Base-by-base conservation (phyloP, 345 rosid genomes). In the Citrus reticulata region DNA sequence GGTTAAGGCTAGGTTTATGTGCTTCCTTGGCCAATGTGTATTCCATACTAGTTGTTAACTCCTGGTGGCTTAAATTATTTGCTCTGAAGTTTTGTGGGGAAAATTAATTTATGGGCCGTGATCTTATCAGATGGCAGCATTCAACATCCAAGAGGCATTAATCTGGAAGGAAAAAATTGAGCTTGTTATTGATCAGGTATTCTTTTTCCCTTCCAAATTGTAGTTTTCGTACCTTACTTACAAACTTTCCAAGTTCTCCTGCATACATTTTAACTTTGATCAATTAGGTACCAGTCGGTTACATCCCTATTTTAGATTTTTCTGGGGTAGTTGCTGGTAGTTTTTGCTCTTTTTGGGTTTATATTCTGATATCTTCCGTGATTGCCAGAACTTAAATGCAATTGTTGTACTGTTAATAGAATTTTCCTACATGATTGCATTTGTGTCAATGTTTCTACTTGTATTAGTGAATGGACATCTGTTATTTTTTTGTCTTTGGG, bases 81-180 rank as follows among this genome's bases (percentile, higher is more conserved):
- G 51, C 25, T 57, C 63, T 77, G 73, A 39, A 70, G 58, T 30
- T 70, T 61, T 17, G 63, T 55, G 55, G 32, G 61, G 58, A 63
- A 58, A 32, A 62, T 39, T 85, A 73, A 77, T 83, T 73, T 71
- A 79, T 73, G 37, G 73, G 64, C 73, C 61, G 69, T 85, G 61
- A 73, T 83, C 60, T 81, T 85, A 78, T 75, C 84, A 97, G 99
- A 97, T 97, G 99, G 99, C 99, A 73, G 99, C 99, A 75, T 97
- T 97, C 88, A 97, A 97, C 89, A 94, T 97, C 81, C 98, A 95
- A 82, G 98, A 97, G 86, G 97, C 92, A 73, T 81, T 92, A 70
- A 84, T 85, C 62, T 97, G 99, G 99, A 97, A 92, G 91, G 98
- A 92, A 76, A 94, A 92, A 79, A 88, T 94, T 75, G 98, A 94